A percentile compares a stretch with the other conserved stretches of the same genome.
These are phyloP conservation scores for Cytospora mali DNA, from an alignment of 2,329 filamentous ascomycete species.

Conservation along the genomic window DNA sequence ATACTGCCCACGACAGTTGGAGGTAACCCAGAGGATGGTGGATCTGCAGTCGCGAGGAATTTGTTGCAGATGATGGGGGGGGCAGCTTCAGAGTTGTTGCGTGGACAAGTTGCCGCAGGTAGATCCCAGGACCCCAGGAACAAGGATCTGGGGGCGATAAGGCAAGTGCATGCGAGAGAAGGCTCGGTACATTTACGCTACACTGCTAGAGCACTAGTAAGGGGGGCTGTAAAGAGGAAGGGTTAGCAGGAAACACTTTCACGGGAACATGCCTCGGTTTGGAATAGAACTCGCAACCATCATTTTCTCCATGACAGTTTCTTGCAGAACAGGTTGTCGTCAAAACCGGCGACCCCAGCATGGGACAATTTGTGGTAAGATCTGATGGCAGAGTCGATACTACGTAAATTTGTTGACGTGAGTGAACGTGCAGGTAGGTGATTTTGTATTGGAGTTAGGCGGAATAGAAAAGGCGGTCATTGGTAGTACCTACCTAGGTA, in stretches of 20 bases:
- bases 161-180: constrained; percentile 9
- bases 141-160: constrained; percentile 19
- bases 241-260: background rate
- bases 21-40: background rate
- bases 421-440: no score
- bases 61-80: background rate
- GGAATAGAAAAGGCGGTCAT: background rate
- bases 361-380: constrained; percentile 4
- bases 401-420: no score
- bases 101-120: constrained; percentile 18
- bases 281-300: no score
- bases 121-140: constrained; percentile 10
- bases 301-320: no score
- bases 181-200: constrained; percentile 1
- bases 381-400: no score
- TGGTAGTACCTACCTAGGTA: no score
- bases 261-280: background rate
- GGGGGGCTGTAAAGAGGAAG: background rate
- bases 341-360: no score
- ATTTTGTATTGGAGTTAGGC: background rate
- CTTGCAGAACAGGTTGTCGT: no score
- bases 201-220: background rate
- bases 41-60: constrained; percentile 1
- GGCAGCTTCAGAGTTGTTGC: background rate
- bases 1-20: background rate